Conservation (phyloP, 768 basidiomycete species). For the Kondoa malvinella region DNA sequence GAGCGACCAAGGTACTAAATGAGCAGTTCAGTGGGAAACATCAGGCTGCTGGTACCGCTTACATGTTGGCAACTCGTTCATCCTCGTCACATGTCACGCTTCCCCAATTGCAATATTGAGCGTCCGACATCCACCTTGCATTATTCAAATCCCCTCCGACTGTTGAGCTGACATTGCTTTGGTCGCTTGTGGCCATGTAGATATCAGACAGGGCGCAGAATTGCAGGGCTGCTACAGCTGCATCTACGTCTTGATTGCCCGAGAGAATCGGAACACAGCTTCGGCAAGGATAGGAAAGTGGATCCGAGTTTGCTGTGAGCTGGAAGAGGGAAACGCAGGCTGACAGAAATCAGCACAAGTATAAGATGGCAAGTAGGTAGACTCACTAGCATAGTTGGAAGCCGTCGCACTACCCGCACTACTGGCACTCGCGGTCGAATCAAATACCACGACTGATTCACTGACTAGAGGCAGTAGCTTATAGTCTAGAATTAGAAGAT, state of each 20-base stretch:
- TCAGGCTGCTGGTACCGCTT: background rate
- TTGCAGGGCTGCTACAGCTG: background rate
- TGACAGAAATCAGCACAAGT: background rate
- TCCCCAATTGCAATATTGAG: background rate
- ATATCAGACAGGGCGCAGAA: background rate
- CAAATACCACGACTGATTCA: background rate
- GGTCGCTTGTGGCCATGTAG: background rate
- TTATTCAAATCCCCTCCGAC: background rate
- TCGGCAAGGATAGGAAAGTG: background rate
- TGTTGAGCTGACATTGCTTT: background rate
- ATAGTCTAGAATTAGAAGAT: background rate
- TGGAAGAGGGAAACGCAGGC: background rate
- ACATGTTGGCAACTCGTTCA: background rate
- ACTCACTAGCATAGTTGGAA: background rate
- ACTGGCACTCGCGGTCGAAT: background rate
- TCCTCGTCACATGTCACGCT: background rate
- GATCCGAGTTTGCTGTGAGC: background rate
- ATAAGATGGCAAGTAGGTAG: background rate
- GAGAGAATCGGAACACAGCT: background rate
- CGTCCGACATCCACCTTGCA: background rate
- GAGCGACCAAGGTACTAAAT: background rate
- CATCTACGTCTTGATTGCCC: background rate
- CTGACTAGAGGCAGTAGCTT: background rate
- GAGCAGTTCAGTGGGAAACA: background rate
- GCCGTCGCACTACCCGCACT: background rate